These are phyloP conservation scores for Trypanosoma vivax DNA, from an alignment of 208 protist species.

Conservation along the genomic window DNA sequence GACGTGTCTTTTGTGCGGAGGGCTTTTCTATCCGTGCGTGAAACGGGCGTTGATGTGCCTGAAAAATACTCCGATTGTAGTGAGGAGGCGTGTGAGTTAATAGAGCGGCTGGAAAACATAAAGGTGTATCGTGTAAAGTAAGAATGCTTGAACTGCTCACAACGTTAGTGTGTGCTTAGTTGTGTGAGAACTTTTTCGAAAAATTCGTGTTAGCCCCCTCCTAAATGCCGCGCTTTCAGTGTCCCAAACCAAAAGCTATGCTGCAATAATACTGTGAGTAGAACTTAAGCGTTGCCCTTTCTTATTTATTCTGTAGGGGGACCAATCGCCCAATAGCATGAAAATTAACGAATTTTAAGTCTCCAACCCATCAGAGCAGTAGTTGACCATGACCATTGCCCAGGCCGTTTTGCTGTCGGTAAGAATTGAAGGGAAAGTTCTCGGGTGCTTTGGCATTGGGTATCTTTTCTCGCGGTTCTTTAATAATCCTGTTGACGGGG, in stretches of 20 bases:
- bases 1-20: constrained; percentile 12
- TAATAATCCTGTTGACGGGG: no score
- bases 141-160: not conserved
- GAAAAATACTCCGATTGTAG: not conserved
- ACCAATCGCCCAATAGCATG: not conserved
- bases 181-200: no score
- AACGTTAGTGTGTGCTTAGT: no score
- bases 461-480: no score
- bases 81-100: not conserved
- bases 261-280: not conserved
- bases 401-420: no score
- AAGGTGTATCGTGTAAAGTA: constrained; percentile 16
- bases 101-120: constrained; percentile 7
- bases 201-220: no score
- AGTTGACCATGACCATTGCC: no score
- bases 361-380: no score
- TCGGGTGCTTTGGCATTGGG: no score
- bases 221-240: no score
- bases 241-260: no score
- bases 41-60: not conserved
- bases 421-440: no score
- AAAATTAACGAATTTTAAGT: constrained; percentile 24
- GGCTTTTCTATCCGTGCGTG: not conserved
- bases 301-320: not conserved
- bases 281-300: not conserved